Evolutionary conservation across 257 asterid species (phyloP), one percentile per base, ranked within the genome.

Genomic region (Craterostigma plantagineum): DNA sequence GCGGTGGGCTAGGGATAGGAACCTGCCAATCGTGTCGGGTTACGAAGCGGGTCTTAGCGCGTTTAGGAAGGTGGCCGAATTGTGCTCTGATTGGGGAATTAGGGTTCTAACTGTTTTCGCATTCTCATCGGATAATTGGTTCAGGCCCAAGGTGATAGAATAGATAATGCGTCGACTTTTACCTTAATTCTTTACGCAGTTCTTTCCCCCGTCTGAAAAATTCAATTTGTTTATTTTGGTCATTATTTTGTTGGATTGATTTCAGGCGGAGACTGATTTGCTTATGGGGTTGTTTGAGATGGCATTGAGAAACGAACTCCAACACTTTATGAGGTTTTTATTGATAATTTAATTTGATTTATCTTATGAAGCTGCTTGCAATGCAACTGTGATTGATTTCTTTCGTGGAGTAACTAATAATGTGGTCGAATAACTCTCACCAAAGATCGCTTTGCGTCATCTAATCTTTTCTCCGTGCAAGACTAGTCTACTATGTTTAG

Each of bases 121-220:
- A 0, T 76, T 80, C 59, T 80, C 85, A 4, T 63, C 76, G 8
- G 71, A 76, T 14, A 80, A 80, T 52, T 73, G 85, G 91, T 43
- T 52, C 14, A 71, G 91, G 15, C 85, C 93, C 34, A 68, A 73
- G 52, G 85, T 80, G 55, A 48, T 38, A n/a, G n/a, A n/a, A n/a
- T n/a, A 0, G 46, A 4, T 33, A 7, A 7, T 39, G 7, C 9
- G 4, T 11, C 43, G 3, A 12, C 27, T 12, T 4, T 39, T 10
- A 12, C 0, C 18, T 18, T 23, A 3, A 14, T 42, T 8, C 18
- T 14, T 14, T 4, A 5, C 2, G 0, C 14, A n/a, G 18, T 5
- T 14, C 16, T 3, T 14, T 12, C 14, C 10, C n/a, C 46, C 14
- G 34, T 30, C 38, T 34, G 10, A 0, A 7, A 35, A 10, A n/a